Evolutionary conservation across 371 early-diverging fungal species (phyloP), one percentile per base, ranked within the genome.

Genomic region (Catenaria anguillulae): DNA sequence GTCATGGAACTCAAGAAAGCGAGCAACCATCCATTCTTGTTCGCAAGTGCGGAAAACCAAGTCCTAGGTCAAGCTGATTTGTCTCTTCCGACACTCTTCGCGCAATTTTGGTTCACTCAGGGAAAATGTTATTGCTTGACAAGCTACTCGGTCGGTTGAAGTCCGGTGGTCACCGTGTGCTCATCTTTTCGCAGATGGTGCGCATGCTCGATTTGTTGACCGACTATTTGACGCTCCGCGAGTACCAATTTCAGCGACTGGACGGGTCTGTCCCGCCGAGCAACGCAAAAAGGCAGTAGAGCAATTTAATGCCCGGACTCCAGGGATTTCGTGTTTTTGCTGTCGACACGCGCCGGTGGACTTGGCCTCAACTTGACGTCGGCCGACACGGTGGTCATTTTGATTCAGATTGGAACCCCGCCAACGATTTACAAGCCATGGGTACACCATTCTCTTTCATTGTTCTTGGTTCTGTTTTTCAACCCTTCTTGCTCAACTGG

Each of bases 1-100:
- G 88, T 93, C 58, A 94, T 91, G 70, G 93, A 95, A 80, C 83
- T 99, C 37, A 92, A 98, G 71, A 99, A 99, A 71, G 96, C 93
- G 58, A 89, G 95, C 65, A 99, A 99, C 70, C 99, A 99, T 71
- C 99, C 99, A 2, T 99, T 87, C 71, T 74, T 99, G 52, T 88
- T 99, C 54, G 87, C 88, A 17, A 87, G 89, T 60, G 91, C 91
- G 4, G 97, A 97, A 75, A 71, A 75, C n/a, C n/a, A n/a, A n/a
- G n/a, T n/a, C n/a, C n/a, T n/a, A n/a, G n/a, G n/a, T n/a, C n/a
- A n/a, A n/a, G n/a, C n/a, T n/a, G n/a, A n/a, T n/a, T n/a, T n/a
- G n/a, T n/a, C n/a, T n/a, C n/a, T n/a, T 26, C 52, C 17, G 52
- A 50, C 13, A 29, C 31, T 26, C 52, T 50, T 1, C 26, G 29